Conservation (phyloP, 116 monocot species). For the Papilionanthe hybrid region DNA sequence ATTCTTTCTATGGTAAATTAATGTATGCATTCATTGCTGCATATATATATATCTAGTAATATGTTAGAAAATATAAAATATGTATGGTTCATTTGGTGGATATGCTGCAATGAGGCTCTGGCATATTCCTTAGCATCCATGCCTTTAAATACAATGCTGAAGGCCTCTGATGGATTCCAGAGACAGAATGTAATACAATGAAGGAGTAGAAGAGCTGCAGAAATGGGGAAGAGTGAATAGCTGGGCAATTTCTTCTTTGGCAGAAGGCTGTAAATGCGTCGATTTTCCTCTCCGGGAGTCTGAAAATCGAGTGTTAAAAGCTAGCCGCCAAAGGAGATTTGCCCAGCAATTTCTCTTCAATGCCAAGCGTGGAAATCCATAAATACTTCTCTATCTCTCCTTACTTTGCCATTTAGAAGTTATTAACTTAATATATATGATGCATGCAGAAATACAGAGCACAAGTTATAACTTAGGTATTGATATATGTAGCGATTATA, state of each 20-base stretch:
- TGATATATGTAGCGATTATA: too few species aligned
- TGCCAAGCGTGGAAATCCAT: too few species aligned
- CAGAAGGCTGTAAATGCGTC: not conserved
- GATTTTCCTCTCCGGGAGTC: not conserved
- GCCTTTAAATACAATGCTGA: slow-evolving; percentile 2
- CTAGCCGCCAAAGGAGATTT: slow-evolving; percentile 1
- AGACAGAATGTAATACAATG: not conserved
- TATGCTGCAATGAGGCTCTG: not conserved
- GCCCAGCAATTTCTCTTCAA: not conserved
- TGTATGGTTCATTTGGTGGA: not conserved
- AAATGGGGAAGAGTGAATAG: not conserved
- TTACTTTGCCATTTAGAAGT: too few species aligned
- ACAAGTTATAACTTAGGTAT: too few species aligned
- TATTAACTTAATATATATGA: too few species aligned
- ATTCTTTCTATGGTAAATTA: too few species aligned
- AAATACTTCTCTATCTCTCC: too few species aligned
- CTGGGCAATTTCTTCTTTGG: not conserved
- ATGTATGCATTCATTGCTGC: too few species aligned
- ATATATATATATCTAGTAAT: too few species aligned
- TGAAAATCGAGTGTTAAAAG: not conserved
- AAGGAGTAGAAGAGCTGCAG: not conserved
- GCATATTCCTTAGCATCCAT: not conserved
- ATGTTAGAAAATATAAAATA: too few species aligned
- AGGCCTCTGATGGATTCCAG: not conserved
- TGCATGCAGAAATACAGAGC: too few species aligned